phyloP scores from a whole-genome alignment of 176 grass and related monocot genomes.

The Cenchrus fungigraminus region DNA sequence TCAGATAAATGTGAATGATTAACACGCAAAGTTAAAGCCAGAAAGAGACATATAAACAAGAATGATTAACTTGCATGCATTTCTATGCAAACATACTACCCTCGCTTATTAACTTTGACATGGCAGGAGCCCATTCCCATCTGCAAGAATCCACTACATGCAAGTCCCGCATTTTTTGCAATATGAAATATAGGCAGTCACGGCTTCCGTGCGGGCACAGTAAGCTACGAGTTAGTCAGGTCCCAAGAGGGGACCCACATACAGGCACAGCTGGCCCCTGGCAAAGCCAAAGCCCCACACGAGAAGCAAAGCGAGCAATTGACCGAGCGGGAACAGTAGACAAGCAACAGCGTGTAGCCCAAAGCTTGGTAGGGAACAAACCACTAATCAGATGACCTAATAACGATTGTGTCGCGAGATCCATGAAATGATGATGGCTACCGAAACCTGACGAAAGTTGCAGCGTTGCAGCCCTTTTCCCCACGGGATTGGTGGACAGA shows the following conservation, averaged over 20 bases:
- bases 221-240: conserved; percentile 31
- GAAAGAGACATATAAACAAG: not conserved
- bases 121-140: not conserved
- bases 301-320: conserved; percentile 27
- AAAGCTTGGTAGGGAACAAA: conserved; percentile 14
- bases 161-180: not conserved
- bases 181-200: conserved; percentile 52
- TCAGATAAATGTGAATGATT: not conserved
- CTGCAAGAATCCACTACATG: not conserved
- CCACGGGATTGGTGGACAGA: not conserved
- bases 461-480: not conserved
- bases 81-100: conserved; percentile 2
- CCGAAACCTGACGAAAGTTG: conserved; percentile 17
- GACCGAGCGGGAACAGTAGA: conserved; percentile 25
- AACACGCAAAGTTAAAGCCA: not conserved
- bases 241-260: not conserved
- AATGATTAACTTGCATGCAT: not conserved
- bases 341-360: not conserved
- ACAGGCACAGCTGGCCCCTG: conserved; percentile 40
- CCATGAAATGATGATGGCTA: conserved; percentile 60
- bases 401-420: conserved; percentile 31
- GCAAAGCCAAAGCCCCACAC: not conserved
- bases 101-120: not conserved
- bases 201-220: not conserved
- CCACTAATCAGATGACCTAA: conserved; percentile 18